Evolutionary conservation across 352 stramenopile species (phyloP), one percentile per base, ranked within the genome.

Genomic region (Thalassiosira livingstoniorum): DNA sequence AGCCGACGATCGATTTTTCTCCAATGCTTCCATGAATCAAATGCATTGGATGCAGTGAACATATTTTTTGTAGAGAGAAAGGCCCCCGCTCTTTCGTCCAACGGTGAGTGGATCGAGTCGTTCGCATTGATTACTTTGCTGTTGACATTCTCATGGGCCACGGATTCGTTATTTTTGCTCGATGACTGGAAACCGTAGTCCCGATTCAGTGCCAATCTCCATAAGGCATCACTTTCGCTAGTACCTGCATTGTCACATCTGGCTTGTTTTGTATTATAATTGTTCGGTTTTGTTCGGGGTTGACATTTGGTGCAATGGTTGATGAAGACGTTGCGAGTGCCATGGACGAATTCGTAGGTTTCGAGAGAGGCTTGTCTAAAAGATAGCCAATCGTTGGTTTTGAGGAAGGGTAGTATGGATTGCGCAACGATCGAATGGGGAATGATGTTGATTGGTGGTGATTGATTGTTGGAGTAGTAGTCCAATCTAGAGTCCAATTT

Each of bases 11-110:
- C 58, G 53, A 81, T 60, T 45, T 85, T 85, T 61, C 70, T 55
- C 78, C 78, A 85, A 67, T 85, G 70, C 71, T 81, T 85, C 78
- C 78, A 85, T 35, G 78, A 71, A 31, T 53, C 53, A 47, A 85
- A 85, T 25, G 70, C 18, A 42, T 43, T 74, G 53, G 61, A 25
- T 65, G 77, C 77, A 21, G 0, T 85, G 58, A 85, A 85, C 18
- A 85, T 65, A 64, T 77, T 54, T 21, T 27, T 32, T 32, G 78
- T 81, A n/a, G 70, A 71, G 18, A 83, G 67, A 45, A 83, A 74
- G 54, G 21, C 25, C 2, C 10, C 18, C 31, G n/a, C 11, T 29
- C 11, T 29, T 29, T 47, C 2, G 51, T 43, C 5, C 35, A 5
- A 10, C 32, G 67, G 61, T 53, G 63, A 77, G 37, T 72, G 71